Evolutionary conservation across 257 asterid species (phyloP).

Genomic region (Petunia axillaris): DNA sequence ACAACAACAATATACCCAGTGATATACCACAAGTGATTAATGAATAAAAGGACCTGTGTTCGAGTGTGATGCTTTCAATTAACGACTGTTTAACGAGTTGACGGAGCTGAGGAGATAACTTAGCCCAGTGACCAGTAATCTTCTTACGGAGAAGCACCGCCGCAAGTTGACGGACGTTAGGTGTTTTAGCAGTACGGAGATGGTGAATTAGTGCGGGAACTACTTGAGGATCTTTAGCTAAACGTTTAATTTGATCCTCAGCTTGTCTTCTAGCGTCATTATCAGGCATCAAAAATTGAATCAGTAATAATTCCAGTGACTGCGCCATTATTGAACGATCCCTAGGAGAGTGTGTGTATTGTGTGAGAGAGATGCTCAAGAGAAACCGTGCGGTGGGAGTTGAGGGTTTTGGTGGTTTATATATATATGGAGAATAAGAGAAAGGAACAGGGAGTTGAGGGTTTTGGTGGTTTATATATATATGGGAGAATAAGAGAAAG

Average conservation of each 20-base stretch:
- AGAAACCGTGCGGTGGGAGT: conserved; percentile 42
- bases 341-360: not conserved
- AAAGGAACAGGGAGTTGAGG: too few relatives aligned
- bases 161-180: conserved; percentile 94
- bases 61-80: conserved; percentile 90
- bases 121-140: conserved; percentile 97
- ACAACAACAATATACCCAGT: not conserved
- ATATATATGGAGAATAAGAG: too few relatives aligned
- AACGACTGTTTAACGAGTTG: conserved; percentile 89
- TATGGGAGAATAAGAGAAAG: too few relatives aligned
- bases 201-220: conserved; percentile 91
- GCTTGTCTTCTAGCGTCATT: conserved; percentile 99
- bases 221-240: conserved; percentile 96
- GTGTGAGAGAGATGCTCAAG: too few relatives aligned
- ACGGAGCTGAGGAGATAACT: conserved; percentile 72
- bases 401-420: conserved; percentile 34
- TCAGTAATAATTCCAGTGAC: conserved; percentile 82
- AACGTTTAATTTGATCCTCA: conserved; percentile 95
- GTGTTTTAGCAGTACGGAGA: conserved; percentile 98
- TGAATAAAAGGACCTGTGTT: conserved; percentile 65
- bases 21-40: not conserved
- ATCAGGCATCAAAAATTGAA: conserved; percentile 96
- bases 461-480: too few relatives aligned
- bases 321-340: conserved; percentile 64
- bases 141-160: conserved; percentile 98